Evolutionary conservation across 441 rosid species (phyloP), one percentile per base, ranked within the genome.

Genomic region (Viola pubescens): DNA sequence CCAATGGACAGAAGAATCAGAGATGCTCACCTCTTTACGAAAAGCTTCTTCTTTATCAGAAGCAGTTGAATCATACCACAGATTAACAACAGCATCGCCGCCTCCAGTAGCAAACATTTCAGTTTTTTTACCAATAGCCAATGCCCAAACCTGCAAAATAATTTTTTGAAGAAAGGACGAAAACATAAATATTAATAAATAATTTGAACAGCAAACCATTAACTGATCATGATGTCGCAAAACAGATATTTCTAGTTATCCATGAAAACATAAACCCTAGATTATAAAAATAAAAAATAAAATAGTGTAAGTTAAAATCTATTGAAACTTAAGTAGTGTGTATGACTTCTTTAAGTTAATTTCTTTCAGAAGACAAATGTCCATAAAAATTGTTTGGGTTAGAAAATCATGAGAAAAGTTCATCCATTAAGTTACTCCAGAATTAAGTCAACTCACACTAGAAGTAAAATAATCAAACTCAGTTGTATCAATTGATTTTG

Each of bases 21-120:
- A 47, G 62, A 61, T 52, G 45, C 53, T 73, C 51, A 90, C 97
- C 92, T 94, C 91, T 82, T 85, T 81, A 44, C 83, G 84, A 59
- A 89, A 88, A 60, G 92, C 94, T 61, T 90, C 96, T 79, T 88
- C 98, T 69, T 83, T 86, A 55, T 90, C 95, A 48, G 76, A 64
- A 67, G 88, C 78, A 56, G 97, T 94, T 61, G 97, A 88, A 75
- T 94, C 98, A 70, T 83, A 67, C 97, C 97, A 94, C 60, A 94
- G 73, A 74, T 94, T 94, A 71, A 94, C 77, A 56, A 81, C 76
- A 55, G 88, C 92, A 74, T 94, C 98, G 65, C 89, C 66, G 44
- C 98, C 98, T 58, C 98, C 98, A 34, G 97, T 86, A 53, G 92
- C 96, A 69, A 89, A 70, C 82, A 80, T 83, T 81, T 89, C 96